Conservation (phyloP, 1,284 basidiomycete species). For the Microbotryum violaceum region DNA sequence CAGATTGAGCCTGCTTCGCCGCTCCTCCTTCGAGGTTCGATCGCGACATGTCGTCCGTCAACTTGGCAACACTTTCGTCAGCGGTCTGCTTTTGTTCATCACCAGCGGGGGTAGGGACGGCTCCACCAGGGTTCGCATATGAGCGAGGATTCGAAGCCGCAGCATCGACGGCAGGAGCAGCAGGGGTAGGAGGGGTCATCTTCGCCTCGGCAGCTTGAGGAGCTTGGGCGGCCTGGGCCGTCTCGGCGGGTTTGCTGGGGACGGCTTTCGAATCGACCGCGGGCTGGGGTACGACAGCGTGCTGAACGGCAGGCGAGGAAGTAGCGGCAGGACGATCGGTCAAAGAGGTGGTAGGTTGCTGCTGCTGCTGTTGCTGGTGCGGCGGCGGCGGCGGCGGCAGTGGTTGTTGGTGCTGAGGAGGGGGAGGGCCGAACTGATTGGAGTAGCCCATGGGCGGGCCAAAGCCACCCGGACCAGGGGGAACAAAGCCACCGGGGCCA, state of each 20-base stretch:
- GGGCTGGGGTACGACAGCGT: background rate
- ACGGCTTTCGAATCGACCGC: background rate
- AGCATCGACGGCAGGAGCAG: constrained; percentile 2
- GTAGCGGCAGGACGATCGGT: background rate
- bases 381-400: no score
- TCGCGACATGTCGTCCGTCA: constrained; percentile 26
- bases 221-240: background rate
- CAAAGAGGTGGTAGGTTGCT: background rate
- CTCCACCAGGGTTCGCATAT: background rate
- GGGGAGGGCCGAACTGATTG: background rate
- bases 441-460: constrained; percentile 1
- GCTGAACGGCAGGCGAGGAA: constrained; percentile 7
- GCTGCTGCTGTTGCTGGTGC: background rate
- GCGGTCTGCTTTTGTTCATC: constrained; percentile 7
- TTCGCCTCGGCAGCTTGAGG: constrained; percentile 7
- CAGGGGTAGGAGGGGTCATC: constrained; percentile 14
- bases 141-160: constrained; percentile 2
- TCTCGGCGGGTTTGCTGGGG: constrained; percentile 2
- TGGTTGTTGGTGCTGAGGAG: background rate
- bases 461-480: constrained; percentile 2
- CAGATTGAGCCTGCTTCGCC: background rate
- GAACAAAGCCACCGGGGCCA: constrained; percentile 13
- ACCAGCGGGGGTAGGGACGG: constrained; percentile 1
- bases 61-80: constrained; percentile 23
- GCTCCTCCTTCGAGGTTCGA: constrained; percentile 3